Evolutionary conservation across 371 early-diverging fungal species (phyloP), one percentile per base, ranked within the genome.

Genomic region (Rhizopus stolonifer): DNA sequence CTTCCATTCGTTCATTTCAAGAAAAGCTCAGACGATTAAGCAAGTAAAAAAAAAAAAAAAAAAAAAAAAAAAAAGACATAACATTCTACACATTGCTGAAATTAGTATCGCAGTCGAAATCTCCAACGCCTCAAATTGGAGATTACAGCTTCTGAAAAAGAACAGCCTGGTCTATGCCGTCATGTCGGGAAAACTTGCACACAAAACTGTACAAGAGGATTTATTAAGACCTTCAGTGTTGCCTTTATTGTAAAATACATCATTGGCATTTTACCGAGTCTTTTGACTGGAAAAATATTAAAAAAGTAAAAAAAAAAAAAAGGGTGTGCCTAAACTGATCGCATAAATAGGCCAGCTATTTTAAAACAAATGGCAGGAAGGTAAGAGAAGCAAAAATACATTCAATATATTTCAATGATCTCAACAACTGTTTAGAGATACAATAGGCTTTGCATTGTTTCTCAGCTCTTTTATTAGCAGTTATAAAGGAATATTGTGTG

Each of bases 401-500:
- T 29, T 29, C 32, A 4, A 2, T 9, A 42, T 31, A 19, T 14
- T 45, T 15, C 19, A 18, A 23, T 8, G 19, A 11, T 22, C 14
- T 43, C 14, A 2, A 26, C 36, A 39, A 31, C 3, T 10, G 29
- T 11, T 14, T 46, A 78, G 78, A 49, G 94, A 94, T 64, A 94
- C 92, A 1, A 60, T 79, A 0, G 72, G 79, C 34, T 93, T 94
- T 76, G 89, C 93, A 13, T 69, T 90, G 46, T 94, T 93, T 64
- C 64, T 94, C 49, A 86, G 92, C 22, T 78, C 82, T 1, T 87
- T 90, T 54, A 80, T 90, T 24, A 85, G 87, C 25, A 65, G 83
- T 7, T 94, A 94, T 79, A 91, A 91, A 68, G 88, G 77, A 5
- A 74, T 84, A 11, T 71, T 92, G 31, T 94, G 92, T 70, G 52